Base-by-base conservation (phyloP, 2,329 filamentous ascomycete genomes). In the Beauveria brongniartii region DNA sequence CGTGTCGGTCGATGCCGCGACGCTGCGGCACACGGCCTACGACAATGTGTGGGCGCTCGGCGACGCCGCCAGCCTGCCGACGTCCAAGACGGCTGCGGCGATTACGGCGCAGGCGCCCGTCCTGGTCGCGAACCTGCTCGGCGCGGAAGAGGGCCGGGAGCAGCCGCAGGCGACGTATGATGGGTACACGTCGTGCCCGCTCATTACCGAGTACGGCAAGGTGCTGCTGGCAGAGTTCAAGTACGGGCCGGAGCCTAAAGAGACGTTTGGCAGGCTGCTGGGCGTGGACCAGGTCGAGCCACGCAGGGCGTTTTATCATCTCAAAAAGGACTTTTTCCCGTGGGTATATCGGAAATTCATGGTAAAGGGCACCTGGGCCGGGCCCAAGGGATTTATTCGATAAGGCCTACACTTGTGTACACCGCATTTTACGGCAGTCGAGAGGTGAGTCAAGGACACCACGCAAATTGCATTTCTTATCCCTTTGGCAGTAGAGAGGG, bases 271-370 rank as follows among this genome's bases (percentile, higher is more conserved):
- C 5, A 71, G 75, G 3, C 71, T 51, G 26, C 51, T 86, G 16
- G 83, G 82, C 1, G 75, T 86, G 7, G 82, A 87, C 65, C 84
- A 87, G 69, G 77, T 69, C 0, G 71, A 72, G 14, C 84, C 84
- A 2, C 77, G 83, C 3, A 77, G 79, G 5, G 74, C 79, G 0
- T 87, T 87, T 67, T 87, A 84, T 64, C 74, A 86, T 65, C 65
- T 87, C 48, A 87, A 87, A 75, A 87, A 84, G 72, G 80, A 86
- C 67, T 87, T 87, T 66, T 87, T 87, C 72, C 84, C 84, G 0
- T 87, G 84, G 84, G 84, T 87, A 2, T 87, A 87, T 71, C 78
- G 76, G 55, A 78, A 81, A 41, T 78, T 76, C 40, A 80, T 85
- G 78, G 78, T 86, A 8, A 86, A 83, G 72, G 84, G 84, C 5